These are phyloP conservation scores for Colletotrichum orbiculare DNA, from an alignment of 2,329 filamentous ascomycete species.

Conservation along the genomic window DNA sequence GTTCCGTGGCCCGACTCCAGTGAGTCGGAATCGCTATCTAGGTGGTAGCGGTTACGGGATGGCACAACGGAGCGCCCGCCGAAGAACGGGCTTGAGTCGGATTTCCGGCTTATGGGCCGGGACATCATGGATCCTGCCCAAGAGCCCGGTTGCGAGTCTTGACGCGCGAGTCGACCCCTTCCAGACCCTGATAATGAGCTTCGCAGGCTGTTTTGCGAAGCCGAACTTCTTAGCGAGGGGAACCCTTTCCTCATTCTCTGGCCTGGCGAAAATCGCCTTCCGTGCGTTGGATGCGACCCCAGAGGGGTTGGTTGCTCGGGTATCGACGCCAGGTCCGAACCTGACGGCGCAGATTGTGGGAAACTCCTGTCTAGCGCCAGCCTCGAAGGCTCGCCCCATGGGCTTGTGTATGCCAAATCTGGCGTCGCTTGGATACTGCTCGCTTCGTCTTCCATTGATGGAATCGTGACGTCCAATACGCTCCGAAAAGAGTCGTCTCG, in stretches of 20 bases:
- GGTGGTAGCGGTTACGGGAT: slow-evolving; percentile 27
- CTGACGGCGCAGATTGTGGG: slow-evolving; percentile 12
- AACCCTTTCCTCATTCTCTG: slow-evolving; percentile 14
- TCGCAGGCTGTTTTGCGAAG: slow-evolving; percentile 20
- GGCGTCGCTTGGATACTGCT: slow-evolving; percentile 41
- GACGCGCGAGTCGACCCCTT: slow-evolving; percentile 25
- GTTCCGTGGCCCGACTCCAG: slow-evolving; percentile 22
- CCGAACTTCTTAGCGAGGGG: slow-evolving; percentile 6
- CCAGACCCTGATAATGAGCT: slow-evolving; percentile 26
- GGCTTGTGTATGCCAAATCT: slow-evolving; percentile 38
- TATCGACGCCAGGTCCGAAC: slow-evolving; percentile 34
- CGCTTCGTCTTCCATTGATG: slow-evolving; percentile 36
- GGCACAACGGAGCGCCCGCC: slow-evolving; percentile 35
- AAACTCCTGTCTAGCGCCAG: slow-evolving; percentile 12
- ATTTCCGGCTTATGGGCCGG: slow-evolving; percentile 36
- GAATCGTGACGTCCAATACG: slow-evolving; percentile 44
- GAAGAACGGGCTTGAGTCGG: slow-evolving; percentile 37
- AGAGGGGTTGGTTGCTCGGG: slow-evolving; percentile 30
- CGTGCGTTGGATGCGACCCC: slow-evolving; percentile 31
- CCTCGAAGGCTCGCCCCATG: slow-evolving; percentile 33
- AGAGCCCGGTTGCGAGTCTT: slow-evolving; percentile 26
- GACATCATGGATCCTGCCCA: slow-evolving; percentile 25
- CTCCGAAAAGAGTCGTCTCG: slow-evolving; percentile 42
- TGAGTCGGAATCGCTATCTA: slow-evolving; percentile 33
- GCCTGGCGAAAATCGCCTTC: slow-evolving; percentile 27